Base-by-base conservation (phyloP, 2,329 filamentous ascomycete genomes). In the Fusarium miscanthi region DNA sequence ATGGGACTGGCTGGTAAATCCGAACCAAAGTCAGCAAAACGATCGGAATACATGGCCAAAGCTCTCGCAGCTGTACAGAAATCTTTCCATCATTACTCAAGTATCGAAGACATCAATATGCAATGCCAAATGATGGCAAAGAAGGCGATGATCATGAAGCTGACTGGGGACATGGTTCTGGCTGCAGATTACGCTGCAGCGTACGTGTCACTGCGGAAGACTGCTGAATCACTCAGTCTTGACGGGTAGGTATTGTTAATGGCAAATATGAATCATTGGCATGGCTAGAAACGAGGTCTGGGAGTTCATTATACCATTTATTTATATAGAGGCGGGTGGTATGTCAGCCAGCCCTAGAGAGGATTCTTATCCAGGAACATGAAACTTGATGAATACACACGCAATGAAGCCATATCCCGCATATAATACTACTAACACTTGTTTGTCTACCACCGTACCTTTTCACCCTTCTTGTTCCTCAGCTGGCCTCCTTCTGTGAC, bases 111-210 rank as follows among this genome's bases (percentile, higher is more conserved):
- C 25, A 82, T 91, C 19, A 82, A 85, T n/a, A 90, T 90, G 59
- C 91, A 93, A 81, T 91, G 93, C 77, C 92, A 94, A 81, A 90
- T 93, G 85, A 88, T 95, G 83, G 91, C 92, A 25, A 96, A 96
- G 85, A 95, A 94, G 82, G 92, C 93, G 7, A 90, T 90, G 56
- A 87, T 97, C 56, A 92, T 93, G 85, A 90, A 91, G 80, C 83
- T 92, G 51, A 86, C 88, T 12, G 93, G 91, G 2, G 92, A 94
- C 74, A 80, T 85, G 72, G 85, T 84, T 23, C 76, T 91, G 69
- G 90, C 91, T 2, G 91, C 92, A 74, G 89, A 92, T 69, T 91
- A 87, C 74, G 91, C 91, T 4, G 89, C 89, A 5, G 88, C 87
- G 71, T 93, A 92, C 79, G 79, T 92, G 45, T 87, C 88, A 71